A percentile compares a stretch with the other conserved stretches of the same genome.
Evolutionary conservation across 2,329 filamentous ascomycete species (phyloP).

Genomic region (Dothiorella sarmentorum): DNA sequence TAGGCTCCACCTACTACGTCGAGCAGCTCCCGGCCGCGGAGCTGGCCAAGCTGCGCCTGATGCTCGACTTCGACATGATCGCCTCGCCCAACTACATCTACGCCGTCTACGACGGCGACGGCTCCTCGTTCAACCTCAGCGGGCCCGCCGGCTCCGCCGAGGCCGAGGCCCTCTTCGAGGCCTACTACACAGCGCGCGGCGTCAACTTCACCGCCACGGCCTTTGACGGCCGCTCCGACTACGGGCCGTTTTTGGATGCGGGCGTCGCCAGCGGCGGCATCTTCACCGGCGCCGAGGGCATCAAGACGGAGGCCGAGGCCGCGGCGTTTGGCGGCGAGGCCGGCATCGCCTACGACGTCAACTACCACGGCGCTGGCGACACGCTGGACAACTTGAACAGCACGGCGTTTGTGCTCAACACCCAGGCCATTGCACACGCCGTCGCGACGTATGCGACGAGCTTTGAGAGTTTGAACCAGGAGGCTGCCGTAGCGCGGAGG

Average conservation of each 20-base stretch:
- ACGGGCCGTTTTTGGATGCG: slow-evolving; percentile 69
- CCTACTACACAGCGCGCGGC: slow-evolving; percentile 61
- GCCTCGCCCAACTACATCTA: slow-evolving; percentile 59
- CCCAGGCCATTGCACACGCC: slow-evolving; percentile 57
- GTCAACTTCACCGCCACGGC: slow-evolving; percentile 67
- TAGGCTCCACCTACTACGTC: slow-evolving; percentile 59
- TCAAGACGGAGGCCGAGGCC: slow-evolving; percentile 67
- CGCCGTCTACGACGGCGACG: slow-evolving; percentile 57
- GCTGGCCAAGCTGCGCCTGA: slow-evolving; percentile 59
- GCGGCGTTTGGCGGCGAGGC: slow-evolving; percentile 68
- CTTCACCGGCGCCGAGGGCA: slow-evolving; percentile 71
- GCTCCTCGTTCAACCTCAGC: slow-evolving; percentile 51
- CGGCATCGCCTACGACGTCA: slow-evolving; percentile 54
- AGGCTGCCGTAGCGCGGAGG: slow-evolving; percentile 28
- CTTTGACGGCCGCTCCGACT: slow-evolving; percentile 78
- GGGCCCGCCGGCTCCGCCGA: slow-evolving; percentile 64
- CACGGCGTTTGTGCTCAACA: slow-evolving; percentile 54
- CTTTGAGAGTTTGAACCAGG: slow-evolving; percentile 31
- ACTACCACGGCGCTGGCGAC: slow-evolving; percentile 56
- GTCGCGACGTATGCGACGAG: slow-evolving; percentile 34
- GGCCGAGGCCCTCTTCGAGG: slow-evolving; percentile 63
- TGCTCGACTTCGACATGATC: slow-evolving; percentile 73
- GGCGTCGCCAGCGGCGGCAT: slow-evolving; percentile 73
- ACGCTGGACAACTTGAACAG: slow-evolving; percentile 53
- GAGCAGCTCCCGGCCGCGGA: slow-evolving; percentile 47